Percentiles rank a stretch among this genome's conserved stretches.
Conservation (phyloP, 2,329 filamentous ascomycete species). For the Zymoseptoria brevis region DNA sequence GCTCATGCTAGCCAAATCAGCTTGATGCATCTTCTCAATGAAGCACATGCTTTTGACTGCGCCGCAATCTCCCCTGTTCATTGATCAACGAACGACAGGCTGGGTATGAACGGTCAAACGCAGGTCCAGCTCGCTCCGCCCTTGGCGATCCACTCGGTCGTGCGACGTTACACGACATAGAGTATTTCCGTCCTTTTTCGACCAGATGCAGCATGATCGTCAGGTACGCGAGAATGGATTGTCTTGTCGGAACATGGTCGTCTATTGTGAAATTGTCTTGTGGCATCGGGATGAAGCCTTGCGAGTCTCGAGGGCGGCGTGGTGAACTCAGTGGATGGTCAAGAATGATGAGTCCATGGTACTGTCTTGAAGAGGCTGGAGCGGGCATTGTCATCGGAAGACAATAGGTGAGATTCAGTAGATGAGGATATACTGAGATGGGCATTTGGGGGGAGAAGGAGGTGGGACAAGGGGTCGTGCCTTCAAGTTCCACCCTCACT, state of each 20-base stretch:
- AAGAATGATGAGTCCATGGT: not conserved
- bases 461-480: not conserved
- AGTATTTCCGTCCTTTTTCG: not conserved
- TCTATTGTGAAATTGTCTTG: too few relatives aligned
- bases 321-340: not conserved
- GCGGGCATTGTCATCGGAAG: not conserved
- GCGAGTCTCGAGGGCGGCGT: not conserved
- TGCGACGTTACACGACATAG: not conserved
- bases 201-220: not conserved
- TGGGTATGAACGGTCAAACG: not conserved
- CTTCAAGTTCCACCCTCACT: not conserved
- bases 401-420: not conserved
- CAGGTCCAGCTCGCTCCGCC: not conserved
- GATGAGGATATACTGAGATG: too few relatives aligned
- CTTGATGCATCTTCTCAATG: not conserved
- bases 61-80: not conserved
- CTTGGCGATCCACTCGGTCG: not conserved
- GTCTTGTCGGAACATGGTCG: too few relatives aligned
- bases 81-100: not conserved
- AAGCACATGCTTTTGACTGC: not conserved
- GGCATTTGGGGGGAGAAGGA: not conserved
- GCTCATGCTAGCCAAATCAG: not conserved
- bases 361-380: not conserved
- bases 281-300: too few relatives aligned
- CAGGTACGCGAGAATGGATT: not conserved